Percentiles rank a stretch among this genome's conserved stretches.
phyloP scores from a whole-genome alignment of 2,329 filamentous ascomycete species.

The Botrytis elliptica region DNA sequence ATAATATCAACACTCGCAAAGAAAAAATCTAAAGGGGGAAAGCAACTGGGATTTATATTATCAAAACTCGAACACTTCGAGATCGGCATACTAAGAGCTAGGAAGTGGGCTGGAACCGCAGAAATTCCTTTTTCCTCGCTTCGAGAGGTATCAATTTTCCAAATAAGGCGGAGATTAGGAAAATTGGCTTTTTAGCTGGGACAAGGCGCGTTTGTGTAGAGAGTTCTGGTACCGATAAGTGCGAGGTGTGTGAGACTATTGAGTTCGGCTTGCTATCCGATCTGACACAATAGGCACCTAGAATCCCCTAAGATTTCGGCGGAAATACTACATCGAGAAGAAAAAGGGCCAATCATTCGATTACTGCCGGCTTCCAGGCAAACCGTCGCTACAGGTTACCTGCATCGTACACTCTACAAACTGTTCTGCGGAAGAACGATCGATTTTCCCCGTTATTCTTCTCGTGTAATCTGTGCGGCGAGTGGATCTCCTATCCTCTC shows the following conservation, averaged over 20 bases:
- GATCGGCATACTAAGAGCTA: conserved; percentile 14
- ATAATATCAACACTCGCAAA: neutral
- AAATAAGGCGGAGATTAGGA: conserved; percentile 20
- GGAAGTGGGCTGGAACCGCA: conserved; percentile 20
- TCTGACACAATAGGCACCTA: neutral
- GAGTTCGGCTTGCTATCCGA: conserved; percentile 10
- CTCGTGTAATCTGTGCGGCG: conserved; percentile 19
- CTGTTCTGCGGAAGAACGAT: conserved; percentile 10
- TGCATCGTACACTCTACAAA: conserved; percentile 7
- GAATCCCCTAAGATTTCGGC: neutral
- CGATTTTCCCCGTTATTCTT: conserved; percentile 15
- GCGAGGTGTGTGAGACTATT: neutral
- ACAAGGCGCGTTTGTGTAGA: conserved; percentile 11
- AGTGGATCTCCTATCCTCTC: conserved; percentile 23
- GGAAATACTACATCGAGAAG: conserved; percentile 1
- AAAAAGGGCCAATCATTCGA: conserved; percentile 7
- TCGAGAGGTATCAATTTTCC: conserved; percentile 1
- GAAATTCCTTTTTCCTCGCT: conserved; percentile 12
- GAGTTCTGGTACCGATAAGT: neutral
- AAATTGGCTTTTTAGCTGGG: conserved; percentile 18
- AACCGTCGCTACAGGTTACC: conserved; percentile 2
- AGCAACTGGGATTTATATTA: conserved; percentile 5
- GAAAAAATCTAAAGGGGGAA: neutral
- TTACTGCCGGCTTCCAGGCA: neutral
- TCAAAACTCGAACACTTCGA: neutral